These are phyloP conservation scores for Xylaria castorea DNA, from an alignment of 495 filamentous ascomycete genomes.

Conservation along the genomic window DNA sequence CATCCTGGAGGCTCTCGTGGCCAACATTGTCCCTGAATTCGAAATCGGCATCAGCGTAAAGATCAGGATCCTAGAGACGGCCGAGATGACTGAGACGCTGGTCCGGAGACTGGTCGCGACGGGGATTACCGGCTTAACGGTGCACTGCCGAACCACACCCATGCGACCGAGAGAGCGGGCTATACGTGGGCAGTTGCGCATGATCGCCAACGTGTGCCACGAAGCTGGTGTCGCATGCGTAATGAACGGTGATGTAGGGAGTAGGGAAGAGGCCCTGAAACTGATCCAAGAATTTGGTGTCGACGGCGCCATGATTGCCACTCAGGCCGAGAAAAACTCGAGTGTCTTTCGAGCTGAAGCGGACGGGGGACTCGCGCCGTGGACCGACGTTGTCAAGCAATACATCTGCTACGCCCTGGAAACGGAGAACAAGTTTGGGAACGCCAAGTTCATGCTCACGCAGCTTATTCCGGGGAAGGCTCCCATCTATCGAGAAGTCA, in stretches of 20 bases:
- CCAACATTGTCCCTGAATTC: conserved; percentile 73
- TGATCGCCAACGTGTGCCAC: conserved; percentile 78
- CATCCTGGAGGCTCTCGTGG: conserved; percentile 82
- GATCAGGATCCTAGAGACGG: conserved; percentile 84
- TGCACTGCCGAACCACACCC: conserved; percentile 94
- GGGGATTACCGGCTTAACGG: conserved; percentile 88
- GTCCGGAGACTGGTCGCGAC: conserved; percentile 78
- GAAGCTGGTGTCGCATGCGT: conserved; percentile 85
- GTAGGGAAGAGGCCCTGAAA: conserved; percentile 67
- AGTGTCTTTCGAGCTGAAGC: conserved; percentile 75
- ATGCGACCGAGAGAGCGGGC: conserved; percentile 92
- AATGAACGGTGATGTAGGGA: conserved; percentile 92
- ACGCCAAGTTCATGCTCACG: conserved; percentile 88
- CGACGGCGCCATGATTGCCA: conserved; percentile 97
- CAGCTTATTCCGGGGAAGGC: conserved; percentile 86
- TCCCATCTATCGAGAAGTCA: conserved; percentile 60
- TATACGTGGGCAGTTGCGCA: conserved; percentile 81
- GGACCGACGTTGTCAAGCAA: conserved; percentile 75
- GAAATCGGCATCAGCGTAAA: conserved; percentile 94
- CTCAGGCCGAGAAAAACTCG: conserved; percentile 84
- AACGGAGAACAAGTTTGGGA: conserved; percentile 83
- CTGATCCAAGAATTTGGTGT: conserved; percentile 77
- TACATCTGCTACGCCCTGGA: conserved; percentile 76
- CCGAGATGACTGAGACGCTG: conserved; percentile 71
- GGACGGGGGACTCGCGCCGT: conserved; percentile 70